Evolutionary conservation across 2,329 filamentous ascomycete genomes (phyloP).

Genomic region (Aotearoamyces nothofagi): DNA sequence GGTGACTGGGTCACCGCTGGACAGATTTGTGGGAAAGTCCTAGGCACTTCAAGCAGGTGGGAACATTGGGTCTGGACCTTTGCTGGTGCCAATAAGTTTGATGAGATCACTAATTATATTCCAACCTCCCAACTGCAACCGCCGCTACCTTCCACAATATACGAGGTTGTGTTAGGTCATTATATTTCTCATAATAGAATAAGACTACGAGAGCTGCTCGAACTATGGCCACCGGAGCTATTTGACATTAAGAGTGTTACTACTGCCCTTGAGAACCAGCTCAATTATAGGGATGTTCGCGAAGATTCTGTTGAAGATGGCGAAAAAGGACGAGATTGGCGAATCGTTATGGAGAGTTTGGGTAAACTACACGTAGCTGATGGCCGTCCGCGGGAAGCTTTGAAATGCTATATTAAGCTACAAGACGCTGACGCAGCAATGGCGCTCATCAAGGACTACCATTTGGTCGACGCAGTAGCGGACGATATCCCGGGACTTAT

Average conservation of each 20-base stretch:
- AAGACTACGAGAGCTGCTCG: conserved; percentile 63
- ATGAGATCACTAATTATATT: conserved; percentile 77
- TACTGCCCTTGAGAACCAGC: conserved; percentile 65
- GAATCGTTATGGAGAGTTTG: conserved; percentile 72
- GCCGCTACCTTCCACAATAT: conserved; percentile 65
- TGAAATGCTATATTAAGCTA: conserved; percentile 77
- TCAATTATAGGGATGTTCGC: conserved; percentile 59
- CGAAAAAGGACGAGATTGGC: conserved; percentile 67
- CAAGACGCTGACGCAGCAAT: conserved; percentile 88
- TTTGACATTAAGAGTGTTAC: conserved; percentile 69
- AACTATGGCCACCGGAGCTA: conserved; percentile 70
- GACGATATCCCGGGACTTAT: conserved; percentile 88
- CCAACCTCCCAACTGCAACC: conserved; percentile 65
- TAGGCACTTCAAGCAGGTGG: conserved; percentile 70
- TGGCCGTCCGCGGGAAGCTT: conserved; percentile 67
- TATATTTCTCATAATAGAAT: conserved; percentile 69
- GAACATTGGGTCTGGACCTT: conserved; percentile 95
- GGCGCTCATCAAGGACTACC: conserved; percentile 69
- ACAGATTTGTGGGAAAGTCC: conserved; percentile 65
- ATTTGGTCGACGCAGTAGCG: conserved; percentile 75
- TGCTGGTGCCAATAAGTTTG: conserved; percentile 69
- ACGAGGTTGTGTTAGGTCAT: conserved; percentile 78
- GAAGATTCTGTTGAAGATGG: conserved; percentile 65
- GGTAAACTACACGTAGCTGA: conserved; percentile 74
- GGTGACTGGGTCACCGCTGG: conserved; percentile 68